Percentiles rank a stretch among this genome's conserved stretches.
Evolutionary conservation across 352 stramenopile genomes (phyloP).

Genomic region (Elongisporangium senticosum): DNA sequence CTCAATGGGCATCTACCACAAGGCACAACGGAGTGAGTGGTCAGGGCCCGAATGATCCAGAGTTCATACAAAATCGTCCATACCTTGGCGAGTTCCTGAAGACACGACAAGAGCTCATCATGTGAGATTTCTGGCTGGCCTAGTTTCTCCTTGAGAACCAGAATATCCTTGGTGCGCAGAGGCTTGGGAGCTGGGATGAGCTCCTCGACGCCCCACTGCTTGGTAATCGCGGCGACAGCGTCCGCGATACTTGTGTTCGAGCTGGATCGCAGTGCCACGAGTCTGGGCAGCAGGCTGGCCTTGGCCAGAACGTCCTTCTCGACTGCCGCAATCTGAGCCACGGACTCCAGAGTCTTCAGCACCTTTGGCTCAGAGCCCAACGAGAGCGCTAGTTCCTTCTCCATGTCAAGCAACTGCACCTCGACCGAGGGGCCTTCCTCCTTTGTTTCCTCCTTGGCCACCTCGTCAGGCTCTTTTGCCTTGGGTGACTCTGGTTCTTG

Average conservation of each 20-base stretch:
- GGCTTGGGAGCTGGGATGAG: slow-evolving; percentile 40
- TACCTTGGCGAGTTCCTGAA: slow-evolving; percentile 49
- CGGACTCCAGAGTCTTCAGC: slow-evolving; percentile 20
- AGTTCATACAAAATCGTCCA: background rate
- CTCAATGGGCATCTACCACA: slow-evolving; percentile 51
- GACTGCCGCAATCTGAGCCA: slow-evolving; percentile 24
- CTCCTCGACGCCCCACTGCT: slow-evolving; percentile 42
- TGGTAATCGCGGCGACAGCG: slow-evolving; percentile 30
- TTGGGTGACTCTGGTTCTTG: background rate
- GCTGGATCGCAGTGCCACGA: slow-evolving; percentile 34
- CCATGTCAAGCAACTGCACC: slow-evolving; percentile 24
- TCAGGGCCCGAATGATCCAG: background rate
- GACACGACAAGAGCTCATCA: slow-evolving; percentile 56
- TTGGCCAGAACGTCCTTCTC: slow-evolving; percentile 23
- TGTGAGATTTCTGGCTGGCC: slow-evolving; percentile 41
- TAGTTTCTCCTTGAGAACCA: slow-evolving; percentile 55
- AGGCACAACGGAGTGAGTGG: too few relatives aligned
- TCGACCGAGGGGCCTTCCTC: slow-evolving; percentile 4
- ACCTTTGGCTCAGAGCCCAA: slow-evolving; percentile 35
- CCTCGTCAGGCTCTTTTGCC: background rate
- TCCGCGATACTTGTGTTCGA: slow-evolving; percentile 20
- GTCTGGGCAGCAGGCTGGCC: slow-evolving; percentile 27
- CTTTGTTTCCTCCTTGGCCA: slow-evolving; percentile 6
- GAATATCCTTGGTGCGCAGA: slow-evolving; percentile 48
- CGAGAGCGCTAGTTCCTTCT: slow-evolving; percentile 28